These are phyloP conservation scores for Gliomastix tumulicola DNA, from an alignment of 2,329 filamentous ascomycete genomes.

Conservation along the genomic window DNA sequence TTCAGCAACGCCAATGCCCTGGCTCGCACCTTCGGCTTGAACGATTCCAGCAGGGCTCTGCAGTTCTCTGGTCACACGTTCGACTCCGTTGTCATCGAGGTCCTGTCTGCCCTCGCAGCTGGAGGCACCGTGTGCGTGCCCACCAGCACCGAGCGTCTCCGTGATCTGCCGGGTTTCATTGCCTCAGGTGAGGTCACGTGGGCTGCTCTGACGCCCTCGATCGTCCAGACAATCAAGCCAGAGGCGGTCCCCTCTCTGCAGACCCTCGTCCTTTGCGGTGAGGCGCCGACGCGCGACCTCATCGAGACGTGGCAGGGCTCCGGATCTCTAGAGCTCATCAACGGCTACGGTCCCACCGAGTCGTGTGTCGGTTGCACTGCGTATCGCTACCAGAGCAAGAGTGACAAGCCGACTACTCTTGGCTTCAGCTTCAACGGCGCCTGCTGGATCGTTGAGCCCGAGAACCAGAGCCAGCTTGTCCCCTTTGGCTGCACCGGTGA, in stretches of 20 bases:
- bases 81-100: slow-evolving; percentile 32
- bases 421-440: slow-evolving; percentile 7
- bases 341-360: slow-evolving; percentile 9
- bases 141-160: slow-evolving; percentile 8
- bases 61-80: slow-evolving; percentile 27
- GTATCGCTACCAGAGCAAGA: not conserved
- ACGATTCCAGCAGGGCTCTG: slow-evolving; percentile 14
- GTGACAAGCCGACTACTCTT: slow-evolving; percentile 6
- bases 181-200: slow-evolving; percentile 9
- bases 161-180: slow-evolving; percentile 5
- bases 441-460: slow-evolving; percentile 11
- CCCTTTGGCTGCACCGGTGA: slow-evolving; percentile 13
- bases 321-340: slow-evolving; percentile 7
- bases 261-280: not conserved
- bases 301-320: slow-evolving; percentile 8
- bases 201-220: slow-evolving; percentile 9
- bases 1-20: not conserved
- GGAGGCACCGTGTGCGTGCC: slow-evolving; percentile 14
- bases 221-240: slow-evolving; percentile 8
- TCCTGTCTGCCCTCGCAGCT: slow-evolving; percentile 10
- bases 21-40: slow-evolving; percentile 5
- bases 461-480: slow-evolving; percentile 7
- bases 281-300: slow-evolving; percentile 2
- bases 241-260: slow-evolving; percentile 2
- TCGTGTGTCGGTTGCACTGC: not conserved